Conservation (phyloP, 2,329 filamentous ascomycete genomes). For the Fusarium nelsonii region DNA sequence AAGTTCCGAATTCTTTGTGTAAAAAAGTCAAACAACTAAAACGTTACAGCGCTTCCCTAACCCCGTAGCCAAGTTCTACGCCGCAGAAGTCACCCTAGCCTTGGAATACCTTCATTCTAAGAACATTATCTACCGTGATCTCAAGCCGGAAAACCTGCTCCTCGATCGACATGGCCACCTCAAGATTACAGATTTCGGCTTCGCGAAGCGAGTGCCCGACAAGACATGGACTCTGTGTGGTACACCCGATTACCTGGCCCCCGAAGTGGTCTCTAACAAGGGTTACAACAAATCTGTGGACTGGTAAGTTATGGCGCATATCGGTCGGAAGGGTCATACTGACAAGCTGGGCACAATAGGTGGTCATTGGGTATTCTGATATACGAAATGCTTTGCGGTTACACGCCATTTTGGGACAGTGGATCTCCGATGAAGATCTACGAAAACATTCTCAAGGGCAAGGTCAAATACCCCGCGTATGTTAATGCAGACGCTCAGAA, state of each 20-base stretch:
- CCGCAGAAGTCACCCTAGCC: conserved; percentile 94
- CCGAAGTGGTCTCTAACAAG: conserved; percentile 98
- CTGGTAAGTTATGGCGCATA: conserved; percentile 74
- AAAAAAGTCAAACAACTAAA: conserved; percentile 11
- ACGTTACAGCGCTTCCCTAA: conserved; percentile 88
- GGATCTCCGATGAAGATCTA: conserved; percentile 99
- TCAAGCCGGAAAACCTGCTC: conserved; percentile 95
- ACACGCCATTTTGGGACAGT: conserved; percentile 98
- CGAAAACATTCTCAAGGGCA: conserved; percentile 96
- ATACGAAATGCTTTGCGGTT: conserved; percentile 99
- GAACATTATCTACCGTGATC: conserved; percentile 97
- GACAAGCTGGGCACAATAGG: conserved; percentile 64
- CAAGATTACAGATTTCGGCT: conserved; percentile 98
- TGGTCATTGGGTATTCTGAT: conserved; percentile 99
- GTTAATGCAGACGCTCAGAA: conserved; percentile 95
- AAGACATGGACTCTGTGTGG: conserved; percentile 99
- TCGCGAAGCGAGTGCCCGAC: conserved; percentile 97
- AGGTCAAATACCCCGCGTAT: conserved; percentile 96
- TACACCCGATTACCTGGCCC: conserved; percentile 96
- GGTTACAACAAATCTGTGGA: conserved; percentile 99
- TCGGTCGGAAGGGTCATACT: conserved; percentile 1
- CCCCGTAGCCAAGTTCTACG: conserved; percentile 98
- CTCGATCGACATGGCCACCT: conserved; percentile 93
- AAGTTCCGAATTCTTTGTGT: conserved; percentile 52
- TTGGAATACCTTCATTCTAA: conserved; percentile 94